phyloP scores from a whole-genome alignment of 2,329 filamentous ascomycete species.

The Bisporella sp. region DNA sequence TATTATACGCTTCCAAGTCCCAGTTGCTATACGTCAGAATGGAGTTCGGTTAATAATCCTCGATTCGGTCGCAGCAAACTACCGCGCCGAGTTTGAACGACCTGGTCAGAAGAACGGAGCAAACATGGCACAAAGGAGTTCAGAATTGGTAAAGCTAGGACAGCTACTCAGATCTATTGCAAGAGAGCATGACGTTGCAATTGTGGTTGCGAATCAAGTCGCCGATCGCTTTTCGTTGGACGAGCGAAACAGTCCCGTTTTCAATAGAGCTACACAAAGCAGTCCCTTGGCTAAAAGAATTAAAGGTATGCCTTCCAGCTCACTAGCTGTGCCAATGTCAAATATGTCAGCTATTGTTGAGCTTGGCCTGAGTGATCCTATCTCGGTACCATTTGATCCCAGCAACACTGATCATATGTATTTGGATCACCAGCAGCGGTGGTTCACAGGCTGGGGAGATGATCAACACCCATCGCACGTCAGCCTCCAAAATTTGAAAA shows the following conservation, averaged over 20 bases:
- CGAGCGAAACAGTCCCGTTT: conserved; percentile 7
- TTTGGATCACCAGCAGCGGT: conserved; percentile 85
- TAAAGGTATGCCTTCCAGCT: conserved; percentile 17
- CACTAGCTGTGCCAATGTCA: conserved; percentile 15
- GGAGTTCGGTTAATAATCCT: conserved; percentile 76
- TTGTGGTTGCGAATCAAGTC: conserved; percentile 94
- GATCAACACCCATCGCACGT: conserved; percentile 33
- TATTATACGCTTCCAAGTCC: conserved; percentile 87
- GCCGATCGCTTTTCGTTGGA: conserved; percentile 65
- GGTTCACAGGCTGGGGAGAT: conserved; percentile 95
- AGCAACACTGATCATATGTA: conserved; percentile 50
- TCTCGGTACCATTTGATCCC: conserved; percentile 4
- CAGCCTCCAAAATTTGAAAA: conserved; percentile 55
- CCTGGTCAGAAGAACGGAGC: conserved; percentile 28
- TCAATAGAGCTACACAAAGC: conserved; percentile 12
- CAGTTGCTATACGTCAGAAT: conserved; percentile 70
- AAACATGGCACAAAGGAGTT: conserved; percentile 70
- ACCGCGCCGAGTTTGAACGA: conserved; percentile 80
- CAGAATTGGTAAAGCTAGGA: conserved; percentile 71
- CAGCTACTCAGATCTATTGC: conserved; percentile 71
- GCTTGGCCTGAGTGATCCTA: not conserved
- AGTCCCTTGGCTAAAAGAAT: conserved; percentile 19
- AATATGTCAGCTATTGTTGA: conserved; percentile 7
- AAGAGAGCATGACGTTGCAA: conserved; percentile 63
- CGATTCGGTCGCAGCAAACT: conserved; percentile 93